Conservation (phyloP, 805 yeast genomes). For the Saturnispora dispora region DNA sequence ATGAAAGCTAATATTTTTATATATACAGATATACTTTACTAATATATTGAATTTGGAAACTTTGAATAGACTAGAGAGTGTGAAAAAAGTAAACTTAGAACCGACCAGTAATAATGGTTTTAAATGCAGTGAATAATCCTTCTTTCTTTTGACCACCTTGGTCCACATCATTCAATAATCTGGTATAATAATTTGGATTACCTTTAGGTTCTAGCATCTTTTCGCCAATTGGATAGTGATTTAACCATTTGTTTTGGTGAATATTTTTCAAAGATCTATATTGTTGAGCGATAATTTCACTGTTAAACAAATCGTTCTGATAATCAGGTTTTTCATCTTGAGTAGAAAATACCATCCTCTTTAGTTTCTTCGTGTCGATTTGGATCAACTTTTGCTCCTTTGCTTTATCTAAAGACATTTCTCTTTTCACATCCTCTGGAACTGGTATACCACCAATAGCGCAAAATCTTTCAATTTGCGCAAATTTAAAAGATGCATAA, state of each 20-base stretch:
- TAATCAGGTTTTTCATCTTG: conserved; percentile 31
- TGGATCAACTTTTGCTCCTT: conserved; percentile 30
- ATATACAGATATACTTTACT: conserved; percentile 1
- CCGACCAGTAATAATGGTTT: conserved; percentile 70
- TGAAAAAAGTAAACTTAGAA: conserved; percentile 21
- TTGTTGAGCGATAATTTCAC: conserved; percentile 42
- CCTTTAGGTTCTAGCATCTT: conserved; percentile 75
- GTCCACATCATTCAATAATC: conserved; percentile 59
- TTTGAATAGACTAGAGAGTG: background rate
- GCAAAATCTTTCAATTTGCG: conserved; percentile 51
- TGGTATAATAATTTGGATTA: conserved; percentile 66
- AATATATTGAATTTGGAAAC: background rate
- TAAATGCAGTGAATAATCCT: conserved; percentile 52
- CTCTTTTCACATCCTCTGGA: conserved; percentile 30
- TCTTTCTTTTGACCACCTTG: conserved; percentile 59
- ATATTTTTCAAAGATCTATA: conserved; percentile 48
- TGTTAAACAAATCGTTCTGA: conserved; percentile 43
- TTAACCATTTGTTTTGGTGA: conserved; percentile 51
- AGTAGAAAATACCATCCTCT: conserved; percentile 30
- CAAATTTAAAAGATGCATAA: conserved; percentile 58
- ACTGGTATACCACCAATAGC: conserved; percentile 40
- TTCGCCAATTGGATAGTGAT: conserved; percentile 55
- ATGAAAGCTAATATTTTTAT: conserved; percentile 2
- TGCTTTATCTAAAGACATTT: conserved; percentile 24
- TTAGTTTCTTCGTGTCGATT: conserved; percentile 28